Percentiles rank a stretch among this genome's conserved stretches.
Conservation (phyloP, 2,329 filamentous ascomycete species). For the Ascochyta pisi region DNA sequence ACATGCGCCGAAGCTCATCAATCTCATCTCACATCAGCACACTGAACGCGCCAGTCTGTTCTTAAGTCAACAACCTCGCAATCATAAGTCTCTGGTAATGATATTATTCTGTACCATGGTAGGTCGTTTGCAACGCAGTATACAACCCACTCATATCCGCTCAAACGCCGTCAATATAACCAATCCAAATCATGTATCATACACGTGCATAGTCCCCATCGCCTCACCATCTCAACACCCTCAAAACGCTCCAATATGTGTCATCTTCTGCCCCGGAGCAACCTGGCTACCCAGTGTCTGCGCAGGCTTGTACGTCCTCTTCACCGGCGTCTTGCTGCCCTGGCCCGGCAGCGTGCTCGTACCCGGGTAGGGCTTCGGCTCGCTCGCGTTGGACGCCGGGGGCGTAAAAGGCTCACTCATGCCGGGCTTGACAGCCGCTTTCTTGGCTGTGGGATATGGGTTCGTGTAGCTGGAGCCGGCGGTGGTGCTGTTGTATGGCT, state of each 20-base stretch:
- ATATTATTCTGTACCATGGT: neutral
- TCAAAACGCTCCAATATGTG: slow-evolving; percentile 33
- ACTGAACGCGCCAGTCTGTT: too few species aligned
- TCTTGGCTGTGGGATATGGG: slow-evolving; percentile 29
- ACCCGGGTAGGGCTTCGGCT: slow-evolving; percentile 37
- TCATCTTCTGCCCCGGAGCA: slow-evolving; percentile 38
- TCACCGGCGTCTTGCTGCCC: slow-evolving; percentile 34
- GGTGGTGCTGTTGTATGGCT: slow-evolving; percentile 20
- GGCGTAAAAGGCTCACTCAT: slow-evolving; percentile 37
- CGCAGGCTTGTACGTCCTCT: slow-evolving; percentile 35
- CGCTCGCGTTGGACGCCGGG: slow-evolving; percentile 17
- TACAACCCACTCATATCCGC: neutral
- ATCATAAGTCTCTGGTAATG: neutral
- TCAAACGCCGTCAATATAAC: slow-evolving; percentile 5
- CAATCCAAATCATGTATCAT: neutral
- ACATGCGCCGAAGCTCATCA: too few species aligned
- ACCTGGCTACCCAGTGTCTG: slow-evolving; percentile 34
- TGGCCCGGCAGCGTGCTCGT: slow-evolving; percentile 41
- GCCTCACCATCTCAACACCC: neutral
- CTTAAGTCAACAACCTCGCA: neutral
- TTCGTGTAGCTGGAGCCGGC: slow-evolving; percentile 16
- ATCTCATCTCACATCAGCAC: too few species aligned
- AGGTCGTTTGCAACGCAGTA: neutral
- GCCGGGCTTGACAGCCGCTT: slow-evolving; percentile 36
- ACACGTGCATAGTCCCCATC: neutral